A percentile compares a stretch with the other conserved stretches of the same genome.
These are phyloP conservation scores for Copromyces sp. DNA, from an alignment of 495 filamentous ascomycete species.

Conservation along the genomic window DNA sequence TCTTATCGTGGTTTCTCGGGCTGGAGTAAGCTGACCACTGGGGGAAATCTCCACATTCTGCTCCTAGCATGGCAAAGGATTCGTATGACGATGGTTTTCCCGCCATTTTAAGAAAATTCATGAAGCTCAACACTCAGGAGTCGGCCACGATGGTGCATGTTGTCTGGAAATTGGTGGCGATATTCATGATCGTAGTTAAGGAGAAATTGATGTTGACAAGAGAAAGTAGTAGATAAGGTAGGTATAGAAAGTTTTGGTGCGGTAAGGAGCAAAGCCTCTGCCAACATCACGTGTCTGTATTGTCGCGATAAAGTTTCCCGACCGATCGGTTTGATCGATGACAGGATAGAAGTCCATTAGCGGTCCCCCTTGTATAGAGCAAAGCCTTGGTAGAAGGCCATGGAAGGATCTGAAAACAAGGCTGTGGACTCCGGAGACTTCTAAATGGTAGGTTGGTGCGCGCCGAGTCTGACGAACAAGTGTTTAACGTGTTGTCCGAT, in stretches of 20 bases:
- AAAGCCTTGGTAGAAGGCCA: not conserved
- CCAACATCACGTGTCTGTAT: not conserved
- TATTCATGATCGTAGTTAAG: not conserved
- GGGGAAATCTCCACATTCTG: not conserved
- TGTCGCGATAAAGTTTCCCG: not conserved
- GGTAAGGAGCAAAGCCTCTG: not conserved
- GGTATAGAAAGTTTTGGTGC: not conserved
- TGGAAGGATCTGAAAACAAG: not conserved
- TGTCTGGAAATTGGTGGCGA: not conserved
- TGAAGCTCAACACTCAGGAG: not conserved
- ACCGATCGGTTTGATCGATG: not conserved
- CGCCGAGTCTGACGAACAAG: not conserved
- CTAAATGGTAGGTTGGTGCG: not conserved
- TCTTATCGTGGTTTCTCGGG: not conserved
- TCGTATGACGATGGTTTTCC: not conserved
- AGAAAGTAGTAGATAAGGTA: not conserved
- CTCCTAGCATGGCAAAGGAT: not conserved
- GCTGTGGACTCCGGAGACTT: not conserved
- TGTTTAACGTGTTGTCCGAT: not conserved
- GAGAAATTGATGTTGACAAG: not conserved
- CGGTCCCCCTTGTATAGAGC: not conserved
- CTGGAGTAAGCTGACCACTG: not conserved
- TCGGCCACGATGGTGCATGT: not conserved
- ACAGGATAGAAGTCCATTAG: not conserved
- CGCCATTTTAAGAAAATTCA: not conserved